Conservation (phyloP, 2,329 filamentous ascomycete species). For the Colletotrichum karsti region DNA sequence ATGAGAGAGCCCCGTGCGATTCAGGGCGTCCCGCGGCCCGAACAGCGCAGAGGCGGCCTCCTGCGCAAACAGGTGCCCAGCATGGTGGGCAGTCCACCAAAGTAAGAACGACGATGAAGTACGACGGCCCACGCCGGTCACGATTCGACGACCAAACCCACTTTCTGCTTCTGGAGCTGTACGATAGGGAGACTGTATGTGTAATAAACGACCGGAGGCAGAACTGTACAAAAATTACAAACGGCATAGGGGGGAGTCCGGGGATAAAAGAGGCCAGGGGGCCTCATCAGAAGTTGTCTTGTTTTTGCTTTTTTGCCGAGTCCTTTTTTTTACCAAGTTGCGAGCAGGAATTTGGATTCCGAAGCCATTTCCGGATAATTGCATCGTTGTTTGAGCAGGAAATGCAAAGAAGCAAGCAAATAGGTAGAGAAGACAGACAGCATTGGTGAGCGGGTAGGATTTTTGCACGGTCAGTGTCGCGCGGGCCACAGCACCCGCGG, state of each 20-base stretch:
- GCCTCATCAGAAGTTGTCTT: slow-evolving; percentile 16
- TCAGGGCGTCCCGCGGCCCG: slow-evolving; percentile 80
- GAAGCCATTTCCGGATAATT: slow-evolving; percentile 26
- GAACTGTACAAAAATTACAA: slow-evolving; percentile 26
- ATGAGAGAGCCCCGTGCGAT: slow-evolving; percentile 95
- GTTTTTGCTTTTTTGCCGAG: neutral
- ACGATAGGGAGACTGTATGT: slow-evolving; percentile 28
- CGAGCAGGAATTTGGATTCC: slow-evolving; percentile 24
- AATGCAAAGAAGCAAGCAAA: slow-evolving; percentile 19
- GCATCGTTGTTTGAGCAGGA: slow-evolving; percentile 22
- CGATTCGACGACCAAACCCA: slow-evolving; percentile 21
- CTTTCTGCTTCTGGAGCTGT: slow-evolving; percentile 21
- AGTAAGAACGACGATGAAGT: slow-evolving; percentile 6
- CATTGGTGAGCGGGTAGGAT: slow-evolving; percentile 6
- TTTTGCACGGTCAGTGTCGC: neutral
- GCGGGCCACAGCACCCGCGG: too few relatives aligned
- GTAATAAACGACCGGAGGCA: slow-evolving; percentile 26
- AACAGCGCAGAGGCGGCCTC: slow-evolving; percentile 59
- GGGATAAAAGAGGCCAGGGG: slow-evolving; percentile 20
- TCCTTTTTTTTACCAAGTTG: slow-evolving; percentile 2
- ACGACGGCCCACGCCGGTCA: slow-evolving; percentile 7
- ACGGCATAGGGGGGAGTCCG: slow-evolving; percentile 25
- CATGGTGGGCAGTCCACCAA: slow-evolving; percentile 52
- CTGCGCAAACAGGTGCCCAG: slow-evolving; percentile 65
- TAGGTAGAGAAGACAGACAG: slow-evolving; percentile 1